These are phyloP conservation scores for Aspergillus uvarum DNA, from an alignment of 2,329 filamentous ascomycete species.

Conservation along the genomic window DNA sequence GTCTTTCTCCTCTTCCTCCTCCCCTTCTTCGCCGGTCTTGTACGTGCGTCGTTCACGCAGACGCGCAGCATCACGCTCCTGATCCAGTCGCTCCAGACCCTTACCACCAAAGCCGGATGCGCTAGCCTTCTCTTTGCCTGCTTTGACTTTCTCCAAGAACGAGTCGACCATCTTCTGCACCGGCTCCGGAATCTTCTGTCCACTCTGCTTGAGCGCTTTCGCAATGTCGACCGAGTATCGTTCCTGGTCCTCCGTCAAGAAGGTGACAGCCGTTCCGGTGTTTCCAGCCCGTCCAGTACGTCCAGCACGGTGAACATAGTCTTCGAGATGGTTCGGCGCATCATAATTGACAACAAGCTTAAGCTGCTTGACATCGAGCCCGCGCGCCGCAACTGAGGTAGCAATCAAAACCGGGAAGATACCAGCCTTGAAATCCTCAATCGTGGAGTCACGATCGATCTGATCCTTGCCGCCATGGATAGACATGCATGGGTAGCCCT, in stretches of 20 bases:
- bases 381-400: conserved; percentile 91
- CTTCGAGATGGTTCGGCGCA: conserved; percentile 88
- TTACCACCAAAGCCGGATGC: conserved; percentile 92
- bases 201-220: conserved; percentile 90
- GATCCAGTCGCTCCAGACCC: conserved; percentile 85
- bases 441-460: conserved; percentile 86
- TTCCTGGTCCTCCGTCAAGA: conserved; percentile 87
- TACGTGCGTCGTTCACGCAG: conserved; percentile 84
- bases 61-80: conserved; percentile 83
- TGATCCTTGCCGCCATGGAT: conserved; percentile 95
- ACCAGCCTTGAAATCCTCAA: conserved; percentile 90
- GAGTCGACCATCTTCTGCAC: conserved; percentile 61
- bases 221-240: conserved; percentile 84
- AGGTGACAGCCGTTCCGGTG: conserved; percentile 90
- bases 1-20: conserved; percentile 67
- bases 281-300: conserved; percentile 94
- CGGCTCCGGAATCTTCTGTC: conserved; percentile 73
- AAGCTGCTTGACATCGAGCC: conserved; percentile 91
- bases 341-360: conserved; percentile 97
- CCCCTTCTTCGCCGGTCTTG: conserved; percentile 83
- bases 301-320: conserved; percentile 92
- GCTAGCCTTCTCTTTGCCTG: conserved; percentile 81
- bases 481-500: conserved; percentile 87
- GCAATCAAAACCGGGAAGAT: conserved; percentile 87
- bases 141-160: conserved; percentile 87